Conservation (phyloP, 768 basidiomycete genomes). For the Nidularia pulvinata region DNA sequence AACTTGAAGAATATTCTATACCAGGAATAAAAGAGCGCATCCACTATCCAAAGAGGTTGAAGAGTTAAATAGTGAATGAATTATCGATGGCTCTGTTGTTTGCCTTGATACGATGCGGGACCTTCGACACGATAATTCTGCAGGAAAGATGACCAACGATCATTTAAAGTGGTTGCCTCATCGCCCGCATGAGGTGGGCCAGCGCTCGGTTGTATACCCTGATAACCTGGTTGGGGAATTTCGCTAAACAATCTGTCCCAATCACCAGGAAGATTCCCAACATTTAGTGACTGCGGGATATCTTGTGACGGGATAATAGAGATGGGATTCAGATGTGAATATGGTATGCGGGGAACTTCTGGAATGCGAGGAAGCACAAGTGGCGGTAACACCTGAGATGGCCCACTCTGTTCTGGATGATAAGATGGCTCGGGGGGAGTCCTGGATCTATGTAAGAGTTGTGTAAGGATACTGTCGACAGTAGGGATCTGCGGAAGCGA, state of each 20-base stretch:
- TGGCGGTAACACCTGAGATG: background rate
- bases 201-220: constrained; percentile 3
- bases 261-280: constrained; percentile 26
- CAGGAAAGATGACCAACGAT: constrained; percentile 39
- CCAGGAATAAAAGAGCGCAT: no score
- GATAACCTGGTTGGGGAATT: constrained; percentile 19
- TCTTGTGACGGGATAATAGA: background rate
- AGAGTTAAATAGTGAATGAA: no score
- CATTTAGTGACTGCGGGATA: constrained; percentile 10
- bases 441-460: background rate
- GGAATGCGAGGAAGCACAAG: background rate
- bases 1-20: no score
- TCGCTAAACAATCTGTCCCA: constrained; percentile 38
- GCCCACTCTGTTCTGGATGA: background rate
- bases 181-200: constrained; percentile 5
- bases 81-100: no score
- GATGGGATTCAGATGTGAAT: no score
- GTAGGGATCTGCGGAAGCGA: no score
- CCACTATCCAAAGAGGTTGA: no score
- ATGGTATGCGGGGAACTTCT: background rate
- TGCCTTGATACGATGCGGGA: background rate
- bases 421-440: background rate
- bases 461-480: no score
- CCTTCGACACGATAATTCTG: constrained; percentile 23
- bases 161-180: constrained; percentile 25